A percentile compares a stretch with the other conserved stretches of the same genome.
Evolutionary conservation across 768 basidiomycete species (phyloP).

Genomic region (Filobasidium wieringae): DNA sequence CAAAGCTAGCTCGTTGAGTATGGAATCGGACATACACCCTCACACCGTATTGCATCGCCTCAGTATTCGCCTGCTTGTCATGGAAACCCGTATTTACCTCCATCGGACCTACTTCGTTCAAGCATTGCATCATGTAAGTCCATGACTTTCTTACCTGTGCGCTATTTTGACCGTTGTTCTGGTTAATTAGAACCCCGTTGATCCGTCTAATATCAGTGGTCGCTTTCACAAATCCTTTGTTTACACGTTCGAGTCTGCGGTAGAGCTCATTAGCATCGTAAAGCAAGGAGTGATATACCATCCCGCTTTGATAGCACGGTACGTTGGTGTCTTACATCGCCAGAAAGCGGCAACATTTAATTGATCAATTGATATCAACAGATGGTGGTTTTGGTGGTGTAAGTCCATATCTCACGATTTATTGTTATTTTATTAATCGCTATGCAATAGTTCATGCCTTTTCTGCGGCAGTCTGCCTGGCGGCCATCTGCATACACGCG

Average conservation of each 20-base stretch:
- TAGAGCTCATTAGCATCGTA: constrained; percentile 35
- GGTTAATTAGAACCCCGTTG: constrained; percentile 17
- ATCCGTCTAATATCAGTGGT: constrained; percentile 23
- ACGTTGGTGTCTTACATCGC: no score
- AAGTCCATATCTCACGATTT: background rate
- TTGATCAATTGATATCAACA: no score
- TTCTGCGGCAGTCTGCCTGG: constrained; percentile 34
- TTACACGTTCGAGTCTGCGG: constrained; percentile 30
- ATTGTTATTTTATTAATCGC: background rate
- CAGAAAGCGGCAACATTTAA: no score
- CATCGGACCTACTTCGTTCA: constrained; percentile 32
- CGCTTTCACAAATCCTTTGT: constrained; percentile 18
- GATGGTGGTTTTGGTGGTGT: constrained; percentile 11
- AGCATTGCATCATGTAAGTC: constrained; percentile 22
- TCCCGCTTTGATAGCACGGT: constrained; percentile 30
- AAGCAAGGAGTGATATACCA: constrained; percentile 35
- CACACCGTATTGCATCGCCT: constrained; percentile 34
- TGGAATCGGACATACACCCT: constrained; percentile 26
- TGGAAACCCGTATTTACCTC: constrained; percentile 31
- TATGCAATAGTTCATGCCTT: constrained; percentile 30
- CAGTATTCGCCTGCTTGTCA: constrained; percentile 29
- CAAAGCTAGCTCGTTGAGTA: constrained; percentile 25
- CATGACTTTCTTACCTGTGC: background rate
- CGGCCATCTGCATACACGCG: constrained; percentile 32
- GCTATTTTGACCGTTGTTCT: background rate